Percentiles rank a stretch among this genome's conserved stretches.
Conservation (phyloP, 176 grass and related monocot genomes). For the Zoysia japonica region DNA sequence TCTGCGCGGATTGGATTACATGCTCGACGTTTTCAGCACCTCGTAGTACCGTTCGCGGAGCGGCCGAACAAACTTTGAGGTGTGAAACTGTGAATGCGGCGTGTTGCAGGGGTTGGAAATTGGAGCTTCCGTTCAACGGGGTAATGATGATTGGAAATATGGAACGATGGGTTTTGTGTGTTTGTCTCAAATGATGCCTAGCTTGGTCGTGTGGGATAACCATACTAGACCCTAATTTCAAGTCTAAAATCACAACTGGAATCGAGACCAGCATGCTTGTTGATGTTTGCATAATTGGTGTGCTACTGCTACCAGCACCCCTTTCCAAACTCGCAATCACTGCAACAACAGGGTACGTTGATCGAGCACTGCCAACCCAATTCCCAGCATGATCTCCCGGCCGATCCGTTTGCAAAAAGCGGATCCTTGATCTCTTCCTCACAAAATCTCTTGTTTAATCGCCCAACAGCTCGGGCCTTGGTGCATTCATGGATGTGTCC, state of each 20-base stretch:
- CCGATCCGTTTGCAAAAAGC: slow-evolving; percentile 37
- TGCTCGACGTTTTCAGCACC: too few species aligned
- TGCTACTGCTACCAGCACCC: background rate
- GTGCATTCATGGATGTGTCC: slow-evolving; percentile 33
- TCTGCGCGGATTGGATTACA: too few species aligned
- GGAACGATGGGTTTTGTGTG: background rate
- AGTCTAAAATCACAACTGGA: too few species aligned
- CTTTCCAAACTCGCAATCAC: background rate
- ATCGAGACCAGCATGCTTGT: too few species aligned
- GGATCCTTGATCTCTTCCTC: background rate
- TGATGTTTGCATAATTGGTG: too few species aligned
- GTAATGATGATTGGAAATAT: background rate
- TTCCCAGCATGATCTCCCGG: background rate
- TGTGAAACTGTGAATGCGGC: background rate
- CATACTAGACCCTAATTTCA: too few species aligned
- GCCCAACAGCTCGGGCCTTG: slow-evolving; percentile 20
- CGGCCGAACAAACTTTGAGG: background rate
- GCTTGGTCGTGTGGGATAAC: background rate
- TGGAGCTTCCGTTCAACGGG: background rate
- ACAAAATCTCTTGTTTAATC: slow-evolving; percentile 13
- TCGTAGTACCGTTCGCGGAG: background rate
- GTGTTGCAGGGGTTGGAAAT: background rate
- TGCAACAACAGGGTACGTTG: background rate
- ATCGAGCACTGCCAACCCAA: background rate
- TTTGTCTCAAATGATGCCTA: background rate